phyloP scores from a whole-genome alignment of 306 rosid genomes.

The Vigna mungo region DNA sequence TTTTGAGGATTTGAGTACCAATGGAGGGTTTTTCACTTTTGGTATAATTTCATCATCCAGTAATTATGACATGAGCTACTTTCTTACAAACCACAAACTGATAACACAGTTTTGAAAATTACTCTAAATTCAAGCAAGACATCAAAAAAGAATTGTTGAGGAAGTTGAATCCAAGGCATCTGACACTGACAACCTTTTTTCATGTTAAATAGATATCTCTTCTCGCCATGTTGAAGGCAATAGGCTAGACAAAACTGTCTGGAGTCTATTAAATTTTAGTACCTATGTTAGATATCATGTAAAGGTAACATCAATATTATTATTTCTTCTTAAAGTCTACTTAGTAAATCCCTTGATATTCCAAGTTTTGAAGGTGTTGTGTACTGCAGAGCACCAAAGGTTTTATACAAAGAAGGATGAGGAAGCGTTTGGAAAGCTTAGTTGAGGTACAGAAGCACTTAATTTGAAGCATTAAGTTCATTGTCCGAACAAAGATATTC shows the following conservation, averaged over 20 bases:
- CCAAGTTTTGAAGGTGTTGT: constrained; percentile 34
- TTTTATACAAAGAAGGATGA: constrained; percentile 85
- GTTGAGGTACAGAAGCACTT: constrained; percentile 61
- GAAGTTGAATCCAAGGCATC: constrained; percentile 29
- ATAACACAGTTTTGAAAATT: constrained; percentile 19
- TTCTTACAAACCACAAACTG: constrained; percentile 8
- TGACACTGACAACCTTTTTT: constrained; percentile 27
- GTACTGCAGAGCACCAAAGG: constrained; percentile 73
- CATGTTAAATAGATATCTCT: constrained; percentile 62
- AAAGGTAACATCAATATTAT: constrained; percentile 59
- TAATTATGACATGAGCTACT: constrained; percentile 30
- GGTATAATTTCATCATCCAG: constrained; percentile 55
- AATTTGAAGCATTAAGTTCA: constrained; percentile 6
- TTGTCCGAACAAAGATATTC: background rate
- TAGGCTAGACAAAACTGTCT: constrained; percentile 77
- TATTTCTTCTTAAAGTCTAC: constrained; percentile 5
- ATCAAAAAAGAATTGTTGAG: constrained; percentile 4
- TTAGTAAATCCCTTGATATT: constrained; percentile 26
- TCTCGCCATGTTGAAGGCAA: constrained; percentile 69
- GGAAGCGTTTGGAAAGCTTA: constrained; percentile 71
- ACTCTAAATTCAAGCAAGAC: constrained; percentile 20
- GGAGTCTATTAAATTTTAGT: constrained; percentile 83
- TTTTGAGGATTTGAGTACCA: constrained; percentile 86
- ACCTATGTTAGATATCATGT: constrained; percentile 75
- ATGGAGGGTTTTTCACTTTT: constrained; percentile 88